A percentile compares a stretch with the other conserved stretches of the same genome.
These are phyloP conservation scores for Pisolithus tinctorius DNA, from an alignment of 768 basidiomycete species.

Conservation along the genomic window DNA sequence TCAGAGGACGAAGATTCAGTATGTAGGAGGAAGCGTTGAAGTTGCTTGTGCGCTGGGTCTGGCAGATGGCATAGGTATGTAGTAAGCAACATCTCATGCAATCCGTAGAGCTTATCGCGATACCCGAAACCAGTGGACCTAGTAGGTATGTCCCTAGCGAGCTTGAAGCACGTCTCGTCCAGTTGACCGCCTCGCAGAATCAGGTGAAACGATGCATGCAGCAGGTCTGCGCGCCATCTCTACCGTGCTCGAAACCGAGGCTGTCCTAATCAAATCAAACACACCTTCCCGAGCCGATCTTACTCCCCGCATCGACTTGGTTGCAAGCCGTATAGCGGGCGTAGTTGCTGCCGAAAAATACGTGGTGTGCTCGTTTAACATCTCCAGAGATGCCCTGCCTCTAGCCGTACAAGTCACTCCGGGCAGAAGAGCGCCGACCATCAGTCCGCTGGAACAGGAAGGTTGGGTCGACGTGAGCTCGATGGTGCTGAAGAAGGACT, in stretches of 20 bases:
- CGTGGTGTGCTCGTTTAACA: constrained; percentile 89
- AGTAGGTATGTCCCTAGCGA: constrained; percentile 59
- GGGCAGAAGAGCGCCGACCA: constrained; percentile 82
- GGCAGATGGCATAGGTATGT: constrained; percentile 92
- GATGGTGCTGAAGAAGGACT: constrained; percentile 83
- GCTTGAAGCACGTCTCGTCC: neutral
- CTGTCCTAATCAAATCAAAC: constrained; percentile 84
- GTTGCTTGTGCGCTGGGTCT: constrained; percentile 95
- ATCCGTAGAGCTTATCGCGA: constrained; percentile 5
- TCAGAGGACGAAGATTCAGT: constrained; percentile 76
- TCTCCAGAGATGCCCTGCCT: constrained; percentile 56
- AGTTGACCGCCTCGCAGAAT: constrained; percentile 50
- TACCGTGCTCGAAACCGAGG: constrained; percentile 80
- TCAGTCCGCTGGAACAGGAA: constrained; percentile 74
- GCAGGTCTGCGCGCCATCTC: constrained; percentile 92
- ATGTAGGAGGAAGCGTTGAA: constrained; percentile 96
- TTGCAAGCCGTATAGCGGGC: constrained; percentile 86
- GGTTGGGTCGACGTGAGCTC: constrained; percentile 88
- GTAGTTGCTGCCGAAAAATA: constrained; percentile 85
- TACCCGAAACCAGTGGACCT: constrained; percentile 66
- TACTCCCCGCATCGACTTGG: constrained; percentile 61
- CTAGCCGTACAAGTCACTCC: constrained; percentile 73
- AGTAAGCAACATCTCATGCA: neutral
- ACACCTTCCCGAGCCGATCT: constrained; percentile 56
- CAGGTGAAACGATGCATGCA: constrained; percentile 99